Evolutionary conservation across 805 yeast species (phyloP).

Genomic region (Naumovozyma baii): DNA sequence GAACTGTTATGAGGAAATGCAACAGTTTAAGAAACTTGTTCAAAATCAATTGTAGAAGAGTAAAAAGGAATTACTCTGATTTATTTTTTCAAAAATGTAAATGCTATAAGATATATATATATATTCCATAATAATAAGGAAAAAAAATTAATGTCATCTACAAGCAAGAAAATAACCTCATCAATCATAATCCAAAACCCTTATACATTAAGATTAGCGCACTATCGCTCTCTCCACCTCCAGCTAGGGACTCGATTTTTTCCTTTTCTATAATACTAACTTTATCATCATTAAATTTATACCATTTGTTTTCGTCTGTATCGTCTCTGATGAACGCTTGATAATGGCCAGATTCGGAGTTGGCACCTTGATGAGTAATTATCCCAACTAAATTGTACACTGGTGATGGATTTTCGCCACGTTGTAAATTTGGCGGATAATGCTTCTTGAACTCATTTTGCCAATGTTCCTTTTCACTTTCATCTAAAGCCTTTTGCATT

Average conservation of each 20-base stretch:
- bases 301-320: constrained; percentile 75
- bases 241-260: constrained; percentile 76
- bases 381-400: constrained; percentile 76
- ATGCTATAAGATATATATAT: constrained; percentile 4
- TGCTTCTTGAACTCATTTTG: constrained; percentile 35
- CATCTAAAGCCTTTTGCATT: constrained; percentile 37
- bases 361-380: constrained; percentile 88
- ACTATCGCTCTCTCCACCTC: constrained; percentile 96
- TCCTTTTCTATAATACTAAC: constrained; percentile 71
- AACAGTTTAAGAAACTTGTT: constrained; percentile 53
- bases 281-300: constrained; percentile 89
- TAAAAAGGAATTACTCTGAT: no score
- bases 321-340: constrained; percentile 79
- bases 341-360: constrained; percentile 96
- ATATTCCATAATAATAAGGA: constrained; percentile 4
- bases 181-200: constrained; percentile 55
- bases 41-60: no score
- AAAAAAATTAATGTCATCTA: not conserved
- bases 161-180: no score
- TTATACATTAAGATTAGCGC: constrained; percentile 83
- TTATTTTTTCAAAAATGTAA: no score
- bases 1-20: constrained; percentile 76
- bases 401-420: constrained; percentile 77
- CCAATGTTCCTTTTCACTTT: constrained; percentile 46
- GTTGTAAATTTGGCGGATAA: constrained; percentile 38